Conservation (phyloP, 495 filamentous ascomycete genomes). For the Neurospora tetrasperma region DNA sequence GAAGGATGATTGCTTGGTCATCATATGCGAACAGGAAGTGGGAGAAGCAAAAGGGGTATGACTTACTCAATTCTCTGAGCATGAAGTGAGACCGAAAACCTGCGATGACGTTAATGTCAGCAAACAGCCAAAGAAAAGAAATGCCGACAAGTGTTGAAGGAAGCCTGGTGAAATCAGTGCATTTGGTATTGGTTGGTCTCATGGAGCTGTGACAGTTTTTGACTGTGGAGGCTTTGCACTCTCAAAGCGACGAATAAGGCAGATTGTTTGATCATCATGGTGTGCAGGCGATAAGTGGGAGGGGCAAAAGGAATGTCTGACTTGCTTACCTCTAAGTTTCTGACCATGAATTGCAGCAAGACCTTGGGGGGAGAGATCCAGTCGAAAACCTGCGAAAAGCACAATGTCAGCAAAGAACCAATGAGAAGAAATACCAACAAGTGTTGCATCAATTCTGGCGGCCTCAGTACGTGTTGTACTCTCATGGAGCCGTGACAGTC, state of each 20-base stretch:
- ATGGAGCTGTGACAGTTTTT: not conserved
- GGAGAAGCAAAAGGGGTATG: not conserved
- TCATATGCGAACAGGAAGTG: not conserved
- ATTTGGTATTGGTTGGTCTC: not conserved
- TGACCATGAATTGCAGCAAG: not conserved
- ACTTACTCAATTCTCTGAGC: not conserved
- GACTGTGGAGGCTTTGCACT: not conserved
- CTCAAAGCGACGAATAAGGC: not conserved
- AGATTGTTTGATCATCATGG: not conserved
- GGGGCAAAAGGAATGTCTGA: not conserved
- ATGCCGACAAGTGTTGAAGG: not conserved
- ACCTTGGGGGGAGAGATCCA: not conserved
- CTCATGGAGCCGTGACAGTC: not conserved
- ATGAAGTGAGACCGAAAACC: not conserved
- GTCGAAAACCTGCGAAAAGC: not conserved
- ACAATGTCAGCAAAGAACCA: not conserved
- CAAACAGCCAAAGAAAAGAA: not conserved
- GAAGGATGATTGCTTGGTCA: not conserved
- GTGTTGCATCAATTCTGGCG: not conserved
- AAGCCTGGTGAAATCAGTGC: not conserved
- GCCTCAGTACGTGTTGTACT: not conserved
- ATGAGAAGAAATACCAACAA: not conserved
- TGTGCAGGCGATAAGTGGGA: not conserved
- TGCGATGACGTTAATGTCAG: not conserved
- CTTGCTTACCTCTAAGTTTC: not conserved